These are phyloP conservation scores for Heliamphora pulchella DNA, from an alignment of 179 eudicot genomes.

Conservation along the genomic window DNA sequence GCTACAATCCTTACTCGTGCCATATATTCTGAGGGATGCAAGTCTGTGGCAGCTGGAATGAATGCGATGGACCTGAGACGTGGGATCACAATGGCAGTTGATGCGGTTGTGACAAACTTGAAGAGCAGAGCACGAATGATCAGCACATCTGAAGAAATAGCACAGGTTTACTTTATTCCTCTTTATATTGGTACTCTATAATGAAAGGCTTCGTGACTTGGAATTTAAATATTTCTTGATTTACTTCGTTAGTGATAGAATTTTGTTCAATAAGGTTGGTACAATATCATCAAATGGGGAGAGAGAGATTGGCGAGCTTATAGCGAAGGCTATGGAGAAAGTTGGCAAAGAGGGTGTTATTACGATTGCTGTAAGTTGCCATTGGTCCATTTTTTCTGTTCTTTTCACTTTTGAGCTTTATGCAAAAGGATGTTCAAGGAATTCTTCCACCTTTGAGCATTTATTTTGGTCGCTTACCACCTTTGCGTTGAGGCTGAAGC, in stretches of 20 bases:
- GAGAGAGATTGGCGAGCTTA: constrained; percentile 77
- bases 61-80: constrained; percentile 90
- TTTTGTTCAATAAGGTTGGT: constrained; percentile 46
- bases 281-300: constrained; percentile 86
- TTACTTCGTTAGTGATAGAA: neutral
- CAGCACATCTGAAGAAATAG: constrained; percentile 80
- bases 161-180: constrained; percentile 44
- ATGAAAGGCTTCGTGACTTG: neutral
- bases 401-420: neutral
- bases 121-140: constrained; percentile 80
- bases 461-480: neutral
- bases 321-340: constrained; percentile 90
- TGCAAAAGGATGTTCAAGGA: neutral
- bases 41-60: constrained; percentile 95
- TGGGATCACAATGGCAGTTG: constrained; percentile 84
- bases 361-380: constrained; percentile 54
- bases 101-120: constrained; percentile 64
- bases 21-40: constrained; percentile 77
- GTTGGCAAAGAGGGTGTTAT: constrained; percentile 90
- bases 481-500: neutral
- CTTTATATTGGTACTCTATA: neutral
- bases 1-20: constrained; percentile 78
- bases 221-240: neutral
- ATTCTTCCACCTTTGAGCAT: neutral
- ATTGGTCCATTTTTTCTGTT: neutral